Evolutionary conservation across 2,329 filamentous ascomycete genomes (phyloP), one percentile per base, ranked within the genome.

Genomic region (Thielaviopsis ethacetica): DNA sequence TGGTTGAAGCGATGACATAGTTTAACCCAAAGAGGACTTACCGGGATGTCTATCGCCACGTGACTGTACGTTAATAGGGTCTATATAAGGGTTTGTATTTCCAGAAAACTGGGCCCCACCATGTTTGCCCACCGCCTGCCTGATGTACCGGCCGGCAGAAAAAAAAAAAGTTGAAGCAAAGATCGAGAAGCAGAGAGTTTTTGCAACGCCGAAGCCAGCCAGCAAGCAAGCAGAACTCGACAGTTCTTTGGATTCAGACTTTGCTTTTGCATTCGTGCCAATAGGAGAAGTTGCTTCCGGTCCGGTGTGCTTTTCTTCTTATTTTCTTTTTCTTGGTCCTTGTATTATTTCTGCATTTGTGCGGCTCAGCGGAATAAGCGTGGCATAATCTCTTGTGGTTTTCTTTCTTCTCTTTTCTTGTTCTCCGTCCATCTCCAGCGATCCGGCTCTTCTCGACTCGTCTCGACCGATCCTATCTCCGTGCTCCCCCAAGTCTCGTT

Each of bases 141-240:
- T 56, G 38, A 38, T 56, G 44, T 61, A 56, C 53, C 38, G 30
- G 24, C 52, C 30, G 59, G 59, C 59, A 61, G 59, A 61, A 61
- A 61, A 56, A 57, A 57, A 56, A 60, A 61, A 60, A 60, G 59
- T 60, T 57, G 56, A 26, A 34, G 5, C 30, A 34, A 9, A 34
- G 30, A 34, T 34, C 30, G 30, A 34, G 30, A 44, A 44, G 38
- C 13, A 17, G 13, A 17, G 38, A 44, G 38, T 44, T 44, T 44
- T 44, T 44, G 38, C 12, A 17, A 12, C 30, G 30, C 30, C 30
- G 10, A 34, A 34, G 10, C 30, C 30, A 34, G 30, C 30, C 26
- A 27, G 26, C 26, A 9, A 34, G 38, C 34, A 41, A 41, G 24
- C 24, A 26, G 24, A 26, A 3, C 6, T 26, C 15, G 34, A 3